These are phyloP conservation scores for Neurospora sp. DNA, from an alignment of 495 filamentous ascomycete species.

Conservation along the genomic window DNA sequence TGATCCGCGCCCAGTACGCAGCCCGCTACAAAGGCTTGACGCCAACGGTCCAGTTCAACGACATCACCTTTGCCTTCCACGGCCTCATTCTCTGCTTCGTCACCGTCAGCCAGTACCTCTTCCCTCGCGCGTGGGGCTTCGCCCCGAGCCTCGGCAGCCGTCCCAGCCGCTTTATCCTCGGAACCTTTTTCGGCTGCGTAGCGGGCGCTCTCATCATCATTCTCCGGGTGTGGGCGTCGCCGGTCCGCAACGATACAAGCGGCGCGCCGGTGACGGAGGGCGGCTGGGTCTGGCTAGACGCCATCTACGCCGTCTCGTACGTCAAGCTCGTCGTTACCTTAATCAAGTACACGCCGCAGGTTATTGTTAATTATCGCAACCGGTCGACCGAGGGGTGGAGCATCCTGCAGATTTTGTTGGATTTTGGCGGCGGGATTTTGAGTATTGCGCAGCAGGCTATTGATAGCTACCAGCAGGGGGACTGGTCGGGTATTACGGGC, in stretches of 20 bases:
- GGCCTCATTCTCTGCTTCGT: conserved; percentile 59
- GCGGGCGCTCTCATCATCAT: conserved; percentile 45
- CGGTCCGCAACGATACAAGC: conserved; percentile 34
- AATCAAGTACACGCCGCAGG: conserved; percentile 88
- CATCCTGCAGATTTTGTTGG: conserved; percentile 77
- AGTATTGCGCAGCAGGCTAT: conserved; percentile 73
- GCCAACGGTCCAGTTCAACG: conserved; percentile 82
- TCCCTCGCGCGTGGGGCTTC: conserved; percentile 65
- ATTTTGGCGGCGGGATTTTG: conserved; percentile 70
- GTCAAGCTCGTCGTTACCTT: conserved; percentile 83
- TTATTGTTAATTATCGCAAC: conserved; percentile 68
- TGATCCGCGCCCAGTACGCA: conserved; percentile 75
- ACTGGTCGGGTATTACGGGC: conserved; percentile 83
- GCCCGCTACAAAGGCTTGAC: conserved; percentile 60
- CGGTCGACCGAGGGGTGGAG: conserved; percentile 80
- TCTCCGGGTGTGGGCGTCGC: conserved; percentile 45
- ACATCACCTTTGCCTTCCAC: conserved; percentile 76
- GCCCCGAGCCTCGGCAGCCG: conserved; percentile 39
- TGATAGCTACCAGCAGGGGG: conserved; percentile 72
- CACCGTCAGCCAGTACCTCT: conserved; percentile 63
- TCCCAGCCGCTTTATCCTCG: conserved; percentile 55
- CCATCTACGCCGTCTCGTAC: conserved; percentile 69
- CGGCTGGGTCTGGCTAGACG: conserved; percentile 38
- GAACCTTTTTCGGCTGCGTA: conserved; percentile 56
- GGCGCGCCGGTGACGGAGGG: not conserved